Conservation (phyloP, 1,139 yeast genomes). For the Yamadazyma kanchanaburiensis region DNA sequence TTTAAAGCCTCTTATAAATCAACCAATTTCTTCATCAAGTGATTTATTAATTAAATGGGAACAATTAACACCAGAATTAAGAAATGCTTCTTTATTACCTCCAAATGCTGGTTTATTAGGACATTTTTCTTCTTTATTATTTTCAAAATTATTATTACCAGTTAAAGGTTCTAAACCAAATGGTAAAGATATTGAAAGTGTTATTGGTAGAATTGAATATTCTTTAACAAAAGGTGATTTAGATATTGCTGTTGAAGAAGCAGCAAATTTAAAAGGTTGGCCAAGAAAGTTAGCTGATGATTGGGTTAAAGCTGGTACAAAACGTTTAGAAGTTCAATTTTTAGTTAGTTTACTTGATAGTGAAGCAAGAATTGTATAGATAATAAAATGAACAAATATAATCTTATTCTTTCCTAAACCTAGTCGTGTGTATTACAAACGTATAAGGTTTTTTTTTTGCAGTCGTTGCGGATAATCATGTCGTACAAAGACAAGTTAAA, state of each 20-base stretch:
- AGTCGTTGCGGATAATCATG: no score
- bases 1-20: constrained; percentile 40
- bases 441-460: no score
- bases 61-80: constrained; percentile 77
- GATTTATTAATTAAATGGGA: constrained; percentile 75
- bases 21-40: constrained; percentile 59
- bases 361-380: constrained; percentile 44
- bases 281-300: constrained; percentile 84
- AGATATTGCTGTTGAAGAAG: constrained; percentile 90
- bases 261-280: constrained; percentile 89
- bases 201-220: constrained; percentile 80
- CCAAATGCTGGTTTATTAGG: constrained; percentile 96
- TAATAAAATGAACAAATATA: constrained; percentile 1
- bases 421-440: no score
- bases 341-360: constrained; percentile 63
- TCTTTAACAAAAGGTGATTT: constrained; percentile 75
- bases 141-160: constrained; percentile 72
- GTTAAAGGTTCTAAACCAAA: constrained; percentile 53
- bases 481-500: no score
- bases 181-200: constrained; percentile 84
- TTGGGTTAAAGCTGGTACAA: constrained; percentile 88
- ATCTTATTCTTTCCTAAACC: no score
- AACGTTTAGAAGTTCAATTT: constrained; percentile 83
- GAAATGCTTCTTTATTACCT: constrained; percentile 84
- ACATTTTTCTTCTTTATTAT: constrained; percentile 74